These are phyloP conservation scores for Trichoderma virens DNA, from an alignment of 495 filamentous ascomycete species.

Conservation along the genomic window DNA sequence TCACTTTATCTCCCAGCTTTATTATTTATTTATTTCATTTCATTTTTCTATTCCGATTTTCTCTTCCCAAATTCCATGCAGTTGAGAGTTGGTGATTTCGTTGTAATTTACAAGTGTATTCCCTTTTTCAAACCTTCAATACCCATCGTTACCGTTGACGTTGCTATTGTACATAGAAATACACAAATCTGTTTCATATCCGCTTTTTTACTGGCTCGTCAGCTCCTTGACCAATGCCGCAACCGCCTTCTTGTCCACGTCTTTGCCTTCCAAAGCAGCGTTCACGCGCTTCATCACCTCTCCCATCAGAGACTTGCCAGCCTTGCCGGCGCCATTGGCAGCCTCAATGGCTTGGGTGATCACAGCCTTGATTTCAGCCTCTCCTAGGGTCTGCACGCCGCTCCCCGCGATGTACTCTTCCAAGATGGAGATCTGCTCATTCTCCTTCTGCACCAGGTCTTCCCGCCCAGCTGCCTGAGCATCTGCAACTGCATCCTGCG, in stretches of 20 bases:
- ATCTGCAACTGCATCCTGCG: constrained; percentile 36
- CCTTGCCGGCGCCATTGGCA: constrained; percentile 16
- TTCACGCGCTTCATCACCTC: constrained; percentile 33
- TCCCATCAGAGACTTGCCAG: constrained; percentile 22
- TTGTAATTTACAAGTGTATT: not conserved
- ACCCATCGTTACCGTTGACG: not conserved
- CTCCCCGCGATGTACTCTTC: constrained; percentile 40
- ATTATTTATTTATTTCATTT: too few species aligned
- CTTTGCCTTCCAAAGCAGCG: constrained; percentile 29
- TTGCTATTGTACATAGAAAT: constrained; percentile 1
- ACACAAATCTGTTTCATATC: not conserved
- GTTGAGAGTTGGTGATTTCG: not conserved
- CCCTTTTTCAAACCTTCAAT: not conserved
- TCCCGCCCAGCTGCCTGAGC: constrained; percentile 40
- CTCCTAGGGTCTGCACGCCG: constrained; percentile 32
- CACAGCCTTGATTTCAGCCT: constrained; percentile 30
- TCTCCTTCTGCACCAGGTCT: constrained; percentile 50
- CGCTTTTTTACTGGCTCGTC: not conserved
- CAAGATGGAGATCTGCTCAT: constrained; percentile 37
- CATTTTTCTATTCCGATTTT: not conserved
- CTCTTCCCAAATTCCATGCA: not conserved
- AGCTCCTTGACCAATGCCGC: constrained; percentile 26
- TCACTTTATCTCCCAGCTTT: too few species aligned
- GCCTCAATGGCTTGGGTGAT: constrained; percentile 31
- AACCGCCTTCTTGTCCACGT: constrained; percentile 28